phyloP scores from a whole-genome alignment of 441 rosid genomes.

The Melastoma candidum region DNA sequence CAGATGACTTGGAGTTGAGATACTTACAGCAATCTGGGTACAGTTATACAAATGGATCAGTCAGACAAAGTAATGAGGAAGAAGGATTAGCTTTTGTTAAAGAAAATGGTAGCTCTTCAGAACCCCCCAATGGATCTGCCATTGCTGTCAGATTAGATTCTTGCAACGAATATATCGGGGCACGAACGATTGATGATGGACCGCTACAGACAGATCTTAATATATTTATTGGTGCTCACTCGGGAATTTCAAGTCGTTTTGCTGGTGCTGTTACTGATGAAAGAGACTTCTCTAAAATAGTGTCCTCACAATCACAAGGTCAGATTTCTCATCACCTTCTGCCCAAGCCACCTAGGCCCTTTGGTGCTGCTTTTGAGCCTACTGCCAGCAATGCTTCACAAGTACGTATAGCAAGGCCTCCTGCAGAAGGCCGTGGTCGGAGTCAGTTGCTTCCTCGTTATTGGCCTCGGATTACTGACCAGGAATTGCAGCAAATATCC shows the following conservation, averaged over 20 bases:
- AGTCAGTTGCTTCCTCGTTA: constrained; percentile 78
- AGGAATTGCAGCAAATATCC: constrained; percentile 66
- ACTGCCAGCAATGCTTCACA: constrained; percentile 44
- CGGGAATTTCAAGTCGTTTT: constrained; percentile 32
- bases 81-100: constrained; percentile 26
- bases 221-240: constrained; percentile 44
- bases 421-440: constrained; percentile 72
- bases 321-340: constrained; percentile 50
- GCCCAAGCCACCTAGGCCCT: constrained; percentile 54
- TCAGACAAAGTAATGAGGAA: constrained; percentile 43
- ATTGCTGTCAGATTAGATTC: constrained; percentile 28
- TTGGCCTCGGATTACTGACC: constrained; percentile 81
- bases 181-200: constrained; percentile 29
- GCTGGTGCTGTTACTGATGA: constrained; percentile 35
- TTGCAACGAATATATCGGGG: constrained; percentile 30
- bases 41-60: constrained; percentile 26
- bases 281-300: constrained; percentile 36
- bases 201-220: constrained; percentile 46
- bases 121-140: constrained; percentile 18
- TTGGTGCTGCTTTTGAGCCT: constrained; percentile 38
- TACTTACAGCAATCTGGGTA: constrained; percentile 53
- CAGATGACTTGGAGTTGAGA: constrained; percentile 33
- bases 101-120: constrained; percentile 23
- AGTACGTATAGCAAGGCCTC: constrained; percentile 67
- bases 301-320: constrained; percentile 49